Evolutionary conservation across 2,329 filamentous ascomycete genomes (phyloP).

Genomic region (Hypoxylon rubiginosum): DNA sequence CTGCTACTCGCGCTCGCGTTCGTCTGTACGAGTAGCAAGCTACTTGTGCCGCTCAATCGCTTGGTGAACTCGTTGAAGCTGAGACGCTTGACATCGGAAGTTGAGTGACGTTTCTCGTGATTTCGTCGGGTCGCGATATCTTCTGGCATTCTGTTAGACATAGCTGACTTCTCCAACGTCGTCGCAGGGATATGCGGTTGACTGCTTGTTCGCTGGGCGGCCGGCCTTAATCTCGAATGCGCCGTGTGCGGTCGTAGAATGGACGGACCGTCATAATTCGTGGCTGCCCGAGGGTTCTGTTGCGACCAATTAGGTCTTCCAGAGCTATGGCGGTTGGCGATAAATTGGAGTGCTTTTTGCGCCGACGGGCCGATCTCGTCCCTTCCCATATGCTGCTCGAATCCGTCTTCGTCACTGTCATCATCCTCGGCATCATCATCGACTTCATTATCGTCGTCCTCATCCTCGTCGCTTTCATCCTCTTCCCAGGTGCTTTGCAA

Average conservation of each 20-base stretch:
- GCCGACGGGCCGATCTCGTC: constrained; percentile 61
- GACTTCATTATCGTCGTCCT: constrained; percentile 59
- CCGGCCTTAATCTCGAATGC: constrained; percentile 63
- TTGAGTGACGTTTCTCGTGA: constrained; percentile 65
- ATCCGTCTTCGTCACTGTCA: constrained; percentile 56
- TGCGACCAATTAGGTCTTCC: constrained; percentile 51
- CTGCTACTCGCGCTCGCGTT: constrained; percentile 65
- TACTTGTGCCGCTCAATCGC: constrained; percentile 71
- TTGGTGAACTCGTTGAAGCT: constrained; percentile 74
- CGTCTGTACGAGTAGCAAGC: constrained; percentile 70
- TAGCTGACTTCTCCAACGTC: constrained; percentile 43
- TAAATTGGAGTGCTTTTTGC: constrained; percentile 65
- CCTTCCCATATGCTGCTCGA: constrained; percentile 50
- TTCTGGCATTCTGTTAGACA: constrained; percentile 51
- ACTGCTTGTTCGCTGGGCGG: constrained; percentile 61
- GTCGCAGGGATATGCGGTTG: constrained; percentile 60
- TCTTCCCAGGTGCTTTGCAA: constrained; percentile 66
- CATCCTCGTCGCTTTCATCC: constrained; percentile 61
- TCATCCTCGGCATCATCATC: constrained; percentile 57
- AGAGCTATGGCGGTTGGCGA: constrained; percentile 59
- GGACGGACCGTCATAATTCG: constrained; percentile 49
- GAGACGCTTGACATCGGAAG: constrained; percentile 68
- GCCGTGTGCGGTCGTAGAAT: constrained; percentile 67
- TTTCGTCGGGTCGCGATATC: constrained; percentile 52
- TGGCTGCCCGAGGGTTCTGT: constrained; percentile 50